phyloP scores from a whole-genome alignment of 2,329 filamentous ascomycete species.

The Diaporthe citri region DNA sequence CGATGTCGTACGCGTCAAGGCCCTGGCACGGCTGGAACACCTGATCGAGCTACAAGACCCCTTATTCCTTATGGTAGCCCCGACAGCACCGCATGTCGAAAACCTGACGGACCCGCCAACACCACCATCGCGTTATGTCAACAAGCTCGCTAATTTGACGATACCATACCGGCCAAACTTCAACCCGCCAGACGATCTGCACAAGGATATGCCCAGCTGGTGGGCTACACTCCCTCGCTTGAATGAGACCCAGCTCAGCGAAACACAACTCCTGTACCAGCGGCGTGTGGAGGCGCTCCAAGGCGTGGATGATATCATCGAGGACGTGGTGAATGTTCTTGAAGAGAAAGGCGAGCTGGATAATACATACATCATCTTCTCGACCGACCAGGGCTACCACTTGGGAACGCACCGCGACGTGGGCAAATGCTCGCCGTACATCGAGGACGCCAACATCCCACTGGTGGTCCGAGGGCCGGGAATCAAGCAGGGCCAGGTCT shows the following conservation, averaged over 20 bases:
- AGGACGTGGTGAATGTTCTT: constrained; percentile 48
- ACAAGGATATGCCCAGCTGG: not conserved
- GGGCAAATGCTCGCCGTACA: constrained; percentile 66
- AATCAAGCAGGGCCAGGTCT: constrained; percentile 56
- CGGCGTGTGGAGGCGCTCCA: constrained; percentile 58
- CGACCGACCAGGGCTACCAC: constrained; percentile 11
- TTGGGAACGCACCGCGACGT: not conserved
- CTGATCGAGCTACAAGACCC: constrained; percentile 53
- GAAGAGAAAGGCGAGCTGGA: constrained; percentile 31
- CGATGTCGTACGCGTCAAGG: not conserved
- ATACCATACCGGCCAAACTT: constrained; percentile 74
- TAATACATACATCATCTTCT: constrained; percentile 25
- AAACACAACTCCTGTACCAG: constrained; percentile 55
- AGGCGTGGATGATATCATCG: constrained; percentile 58
- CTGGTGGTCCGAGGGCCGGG: constrained; percentile 72
- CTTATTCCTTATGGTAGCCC: constrained; percentile 76
- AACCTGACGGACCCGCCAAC: constrained; percentile 60
- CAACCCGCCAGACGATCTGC: constrained; percentile 65
- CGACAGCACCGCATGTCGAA: constrained; percentile 75
- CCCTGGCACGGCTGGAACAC: not conserved
- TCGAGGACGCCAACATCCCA: constrained; percentile 71
- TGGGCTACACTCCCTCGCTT: not conserved
- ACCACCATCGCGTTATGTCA: constrained; percentile 69
- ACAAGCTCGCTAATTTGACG: constrained; percentile 70
- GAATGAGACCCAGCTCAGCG: not conserved